Evolutionary conservation across 2,329 filamentous ascomycete species (phyloP).

Genomic region (Aspergillus japonicus): DNA sequence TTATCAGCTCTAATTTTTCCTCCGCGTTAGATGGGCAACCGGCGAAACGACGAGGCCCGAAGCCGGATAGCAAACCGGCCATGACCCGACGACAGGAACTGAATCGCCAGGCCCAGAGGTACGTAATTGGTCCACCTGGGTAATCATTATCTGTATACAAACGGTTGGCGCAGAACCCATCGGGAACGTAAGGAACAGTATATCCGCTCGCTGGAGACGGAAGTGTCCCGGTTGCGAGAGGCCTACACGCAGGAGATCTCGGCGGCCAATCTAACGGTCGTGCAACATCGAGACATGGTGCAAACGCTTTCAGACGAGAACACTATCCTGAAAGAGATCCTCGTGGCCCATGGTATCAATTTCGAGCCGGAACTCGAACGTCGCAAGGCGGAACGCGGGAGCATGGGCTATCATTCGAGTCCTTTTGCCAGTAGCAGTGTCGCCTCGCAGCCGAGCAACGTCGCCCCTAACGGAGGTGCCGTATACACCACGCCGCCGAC

Average conservation of each 20-base stretch:
- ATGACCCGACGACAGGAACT: conserved; percentile 88
- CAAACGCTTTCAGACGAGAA: conserved; percentile 77
- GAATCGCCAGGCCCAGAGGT: conserved; percentile 95
- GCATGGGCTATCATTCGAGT: conserved; percentile 34
- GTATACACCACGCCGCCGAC: conserved; percentile 36
- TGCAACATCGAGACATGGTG: conserved; percentile 73
- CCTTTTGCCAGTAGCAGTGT: conserved; percentile 44
- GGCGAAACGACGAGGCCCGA: conserved; percentile 86
- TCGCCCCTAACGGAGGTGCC: conserved; percentile 25
- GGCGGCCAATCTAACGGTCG: conserved; percentile 44
- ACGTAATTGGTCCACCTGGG: conserved; percentile 23
- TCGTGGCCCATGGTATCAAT: conserved; percentile 58
- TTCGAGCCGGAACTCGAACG: conserved; percentile 51
- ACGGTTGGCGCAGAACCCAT: conserved; percentile 67
- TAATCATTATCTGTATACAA: conserved; percentile 10
- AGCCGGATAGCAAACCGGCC: conserved; percentile 94
- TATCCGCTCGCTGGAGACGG: conserved; percentile 88
- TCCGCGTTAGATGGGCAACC: conserved; percentile 68
- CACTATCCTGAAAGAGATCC: conserved; percentile 64
- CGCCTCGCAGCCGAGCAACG: conserved; percentile 31
- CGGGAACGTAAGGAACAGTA: conserved; percentile 95
- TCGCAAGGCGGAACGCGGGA: conserved; percentile 34
- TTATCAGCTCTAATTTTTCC: not conserved
- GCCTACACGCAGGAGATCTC: conserved; percentile 65
- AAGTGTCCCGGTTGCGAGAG: conserved; percentile 85